Percentiles rank a stretch among this genome's conserved stretches.
Evolutionary conservation across 1,139 yeast genomes (phyloP).

Genomic region (Kurtzmaniella quercitrusa): DNA sequence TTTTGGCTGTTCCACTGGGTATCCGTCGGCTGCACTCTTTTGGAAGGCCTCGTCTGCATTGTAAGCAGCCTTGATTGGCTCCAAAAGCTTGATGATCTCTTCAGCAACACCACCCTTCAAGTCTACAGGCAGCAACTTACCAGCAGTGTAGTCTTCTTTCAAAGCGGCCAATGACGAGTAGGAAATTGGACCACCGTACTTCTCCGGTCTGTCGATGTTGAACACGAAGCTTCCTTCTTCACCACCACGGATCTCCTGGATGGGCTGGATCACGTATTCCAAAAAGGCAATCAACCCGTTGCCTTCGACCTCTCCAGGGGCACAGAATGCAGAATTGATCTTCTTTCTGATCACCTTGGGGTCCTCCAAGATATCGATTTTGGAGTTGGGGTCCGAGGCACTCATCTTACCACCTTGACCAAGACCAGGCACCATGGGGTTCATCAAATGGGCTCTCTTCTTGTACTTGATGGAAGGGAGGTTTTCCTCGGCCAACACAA

Average conservation of each 20-base stretch:
- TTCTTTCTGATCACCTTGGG: slow-evolving; percentile 87
- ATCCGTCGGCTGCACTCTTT: slow-evolving; percentile 71
- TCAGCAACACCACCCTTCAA: slow-evolving; percentile 89
- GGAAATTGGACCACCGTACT: slow-evolving; percentile 89
- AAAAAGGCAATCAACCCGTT: slow-evolving; percentile 88
- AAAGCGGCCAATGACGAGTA: slow-evolving; percentile 67
- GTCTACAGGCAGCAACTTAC: slow-evolving; percentile 85
- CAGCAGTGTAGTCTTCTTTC: slow-evolving; percentile 66
- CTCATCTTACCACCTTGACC: slow-evolving; percentile 98
- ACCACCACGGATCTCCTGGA: slow-evolving; percentile 64
- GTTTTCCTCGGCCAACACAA: slow-evolving; percentile 94
- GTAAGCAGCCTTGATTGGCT: slow-evolving; percentile 77
- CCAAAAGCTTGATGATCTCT: slow-evolving; percentile 72
- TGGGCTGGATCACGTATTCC: slow-evolving; percentile 81
- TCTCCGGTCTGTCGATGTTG: slow-evolving; percentile 85
- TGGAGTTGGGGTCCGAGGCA: slow-evolving; percentile 97
- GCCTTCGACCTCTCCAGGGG: slow-evolving; percentile 88
- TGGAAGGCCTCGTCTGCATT: slow-evolving; percentile 63
- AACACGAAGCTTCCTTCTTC: slow-evolving; percentile 57
- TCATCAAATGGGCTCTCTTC: slow-evolving; percentile 98
- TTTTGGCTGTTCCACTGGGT: slow-evolving; percentile 68
- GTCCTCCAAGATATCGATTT: slow-evolving; percentile 87
- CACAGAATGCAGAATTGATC: slow-evolving; percentile 88
- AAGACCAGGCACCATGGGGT: slow-evolving; percentile 97
- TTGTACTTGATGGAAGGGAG: slow-evolving; percentile 84